A percentile compares a stretch with the other conserved stretches of the same genome.
phyloP scores from a whole-genome alignment of 2,329 filamentous ascomycete species.

The Ustilaginoidea virens region DNA sequence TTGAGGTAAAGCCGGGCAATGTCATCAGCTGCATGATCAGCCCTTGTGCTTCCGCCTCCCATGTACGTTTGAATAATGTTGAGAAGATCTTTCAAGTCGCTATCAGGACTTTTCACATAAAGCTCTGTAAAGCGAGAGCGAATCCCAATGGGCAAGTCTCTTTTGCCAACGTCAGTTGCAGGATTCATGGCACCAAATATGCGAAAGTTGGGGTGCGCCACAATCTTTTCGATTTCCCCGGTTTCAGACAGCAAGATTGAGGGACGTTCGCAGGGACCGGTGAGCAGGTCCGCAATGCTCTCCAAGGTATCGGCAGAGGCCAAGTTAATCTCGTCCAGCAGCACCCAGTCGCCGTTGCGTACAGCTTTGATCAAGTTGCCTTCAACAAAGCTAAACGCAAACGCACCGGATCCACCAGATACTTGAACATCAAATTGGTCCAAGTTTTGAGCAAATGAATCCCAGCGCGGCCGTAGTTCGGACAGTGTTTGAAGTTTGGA shows the following conservation, averaged over 20 bases:
- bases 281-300: slow-evolving; percentile 77
- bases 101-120: slow-evolving; percentile 84
- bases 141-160: slow-evolving; percentile 77
- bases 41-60: slow-evolving; percentile 51
- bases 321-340: slow-evolving; percentile 94
- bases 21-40: slow-evolving; percentile 61
- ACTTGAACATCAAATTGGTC: slow-evolving; percentile 71
- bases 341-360: slow-evolving; percentile 89
- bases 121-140: slow-evolving; percentile 90
- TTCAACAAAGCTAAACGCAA: slow-evolving; percentile 92
- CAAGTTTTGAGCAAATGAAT: slow-evolving; percentile 58
- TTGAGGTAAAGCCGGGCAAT: slow-evolving; percentile 79
- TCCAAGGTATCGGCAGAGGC: slow-evolving; percentile 91
- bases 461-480: slow-evolving; percentile 55
- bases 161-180: slow-evolving; percentile 91
- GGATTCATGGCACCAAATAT: slow-evolving; percentile 99
- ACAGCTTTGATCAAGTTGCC: slow-evolving; percentile 94
- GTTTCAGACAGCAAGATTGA: slow-evolving; percentile 87
- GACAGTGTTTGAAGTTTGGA: slow-evolving; percentile 50
- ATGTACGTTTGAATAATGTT: slow-evolving; percentile 83
- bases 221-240: slow-evolving; percentile 78
- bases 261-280: slow-evolving; percentile 54
- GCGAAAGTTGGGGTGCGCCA: slow-evolving; percentile 82
- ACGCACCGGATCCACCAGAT: slow-evolving; percentile 53
- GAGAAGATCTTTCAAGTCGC: slow-evolving; percentile 70